Evolutionary conservation across 116 monocot genomes (phyloP), one percentile per base, ranked within the genome.

Genomic region (Posidonia oceanica): DNA sequence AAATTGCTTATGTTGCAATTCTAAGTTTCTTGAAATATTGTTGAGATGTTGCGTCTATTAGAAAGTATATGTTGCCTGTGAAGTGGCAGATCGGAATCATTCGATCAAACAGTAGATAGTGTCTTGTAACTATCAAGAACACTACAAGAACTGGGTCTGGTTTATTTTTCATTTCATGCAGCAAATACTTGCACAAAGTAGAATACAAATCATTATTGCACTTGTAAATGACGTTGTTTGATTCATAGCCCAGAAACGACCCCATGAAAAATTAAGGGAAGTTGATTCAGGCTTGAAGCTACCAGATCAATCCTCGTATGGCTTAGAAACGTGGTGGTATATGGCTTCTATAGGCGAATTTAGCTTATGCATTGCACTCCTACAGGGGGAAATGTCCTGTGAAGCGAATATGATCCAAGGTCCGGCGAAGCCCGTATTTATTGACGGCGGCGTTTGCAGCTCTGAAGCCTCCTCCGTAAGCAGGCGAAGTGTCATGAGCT

Each of bases 381-480:
- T 68, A 88, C 52, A 77, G 18, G 0, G 95, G 95, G 55, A 88
- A 81, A 29, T 65, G 61, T 52, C 88, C 83, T 15, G 91, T 91
- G 5, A 81, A n/a, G 36, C 71, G 75, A 63, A 95, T 95, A 64
- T 95, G 91, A 22, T 91, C 79, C 67, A 91, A 73, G 13, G 91
- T 88, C 8, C 72, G 59, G n/a, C 84, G 88, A 13, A 95, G 79
- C 4, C 95, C 95, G n/a, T 81, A 91, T 58, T 78, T 86, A 54
- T 78, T 80, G 17, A 96, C 91, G 20, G 91, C 88, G 1, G 81
- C 78, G 75, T 88, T 79, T 48, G 96, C 96, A 29, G 63, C 63
- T 82, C 96, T 84, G 85, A 96, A 96, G 36, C 91, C 96, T 57
- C 86, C 91, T 0, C 96, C 96, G 29, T 91, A 96, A 4, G 91